Base-by-base conservation (phyloP, 164 flowering plant species). In the Piper longum region DNA sequence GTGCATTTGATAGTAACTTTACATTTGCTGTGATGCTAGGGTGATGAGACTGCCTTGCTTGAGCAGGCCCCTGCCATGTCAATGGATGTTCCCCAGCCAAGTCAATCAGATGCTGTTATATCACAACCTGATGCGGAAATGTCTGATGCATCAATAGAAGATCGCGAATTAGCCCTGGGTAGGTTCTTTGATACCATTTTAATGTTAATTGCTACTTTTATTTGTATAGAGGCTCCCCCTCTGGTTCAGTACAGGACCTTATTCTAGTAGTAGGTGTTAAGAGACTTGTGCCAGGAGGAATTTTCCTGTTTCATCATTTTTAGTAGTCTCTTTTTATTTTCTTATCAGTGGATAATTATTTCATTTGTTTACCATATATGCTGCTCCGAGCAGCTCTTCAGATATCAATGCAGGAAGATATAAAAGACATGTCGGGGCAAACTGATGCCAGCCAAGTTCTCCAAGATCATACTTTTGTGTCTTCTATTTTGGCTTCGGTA, bases 41-140 rank as follows among this genome's bases (percentile, higher is more conserved):
- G 17, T 42, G 18, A 86, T 71, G 97, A 90, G 71, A 77, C 84
- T 66, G 88, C 89, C 51, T 73, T 90, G 69, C 80, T 88, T 61
- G 85, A 83, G 72, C 89, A 84, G 69, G 98, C 98, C 43, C 84
- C 87, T 66, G 86, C 90, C 40, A 88, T 91, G 96, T 91, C 98
- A 62, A 85, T 87, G 88, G 86, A 85, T 75, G 91, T 81, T 12
- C 80, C 90, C 52, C 67, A 74, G 54, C 57, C 85, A 52, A 66
- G 70, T 72, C 71, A 57, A 51, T 71, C 74, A 19, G 72, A 69
- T 62, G 66, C 64, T 70, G 57, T 41, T 62, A 72, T 73, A 13
- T 36, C 52, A 12, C 52, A 57, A 41, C 69, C 76, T 67, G 96
- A 91, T 73, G 69, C 83, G 11, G 85, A 83, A 69, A 88, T 91